Evolutionary conservation across 129 eudicot genomes (phyloP).

Genomic region (Centella asiatica): DNA sequence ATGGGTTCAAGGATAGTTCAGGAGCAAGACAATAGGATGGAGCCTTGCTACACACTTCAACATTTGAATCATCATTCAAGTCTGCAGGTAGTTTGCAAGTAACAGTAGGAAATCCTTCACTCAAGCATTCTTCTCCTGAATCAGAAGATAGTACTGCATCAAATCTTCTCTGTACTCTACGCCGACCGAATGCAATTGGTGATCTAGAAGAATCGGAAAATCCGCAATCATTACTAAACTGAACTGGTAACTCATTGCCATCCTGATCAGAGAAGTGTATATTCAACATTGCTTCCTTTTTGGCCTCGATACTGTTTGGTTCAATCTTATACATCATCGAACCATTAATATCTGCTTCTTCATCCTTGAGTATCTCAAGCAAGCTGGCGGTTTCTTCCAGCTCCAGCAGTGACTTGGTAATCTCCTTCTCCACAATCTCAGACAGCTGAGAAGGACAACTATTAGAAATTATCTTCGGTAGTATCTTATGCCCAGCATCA

Average conservation of each 20-base stretch:
- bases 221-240: constrained; percentile 13
- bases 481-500: constrained; percentile 53
- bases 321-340: constrained; percentile 3
- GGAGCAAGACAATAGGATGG: constrained; percentile 11
- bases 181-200: constrained; percentile 42
- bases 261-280: constrained; percentile 36
- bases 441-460: constrained; percentile 55
- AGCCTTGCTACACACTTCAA: constrained; percentile 16
- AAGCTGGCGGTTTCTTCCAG: constrained; percentile 29
- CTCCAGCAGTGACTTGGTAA: constrained; percentile 44
- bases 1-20: constrained; percentile 10
- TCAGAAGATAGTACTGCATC: constrained; percentile 47
- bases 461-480: constrained; percentile 58
- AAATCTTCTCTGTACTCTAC: constrained; percentile 39
- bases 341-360: constrained; percentile 19
- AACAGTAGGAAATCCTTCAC: constrained; percentile 18
- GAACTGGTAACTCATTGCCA: constrained; percentile 31
- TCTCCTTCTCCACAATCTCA: constrained; percentile 59
- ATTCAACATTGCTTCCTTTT: constrained; percentile 66
- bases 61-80: constrained; percentile 11
- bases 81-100: constrained; percentile 11
- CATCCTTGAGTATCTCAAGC: constrained; percentile 37
- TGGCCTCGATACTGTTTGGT: constrained; percentile 36
- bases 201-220: constrained; percentile 40
- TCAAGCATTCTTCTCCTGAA: constrained; percentile 44